Evolutionary conservation across 2,329 filamentous ascomycete species (phyloP), one percentile per base, ranked within the genome.

Genomic region (Colletotrichum sidae): DNA sequence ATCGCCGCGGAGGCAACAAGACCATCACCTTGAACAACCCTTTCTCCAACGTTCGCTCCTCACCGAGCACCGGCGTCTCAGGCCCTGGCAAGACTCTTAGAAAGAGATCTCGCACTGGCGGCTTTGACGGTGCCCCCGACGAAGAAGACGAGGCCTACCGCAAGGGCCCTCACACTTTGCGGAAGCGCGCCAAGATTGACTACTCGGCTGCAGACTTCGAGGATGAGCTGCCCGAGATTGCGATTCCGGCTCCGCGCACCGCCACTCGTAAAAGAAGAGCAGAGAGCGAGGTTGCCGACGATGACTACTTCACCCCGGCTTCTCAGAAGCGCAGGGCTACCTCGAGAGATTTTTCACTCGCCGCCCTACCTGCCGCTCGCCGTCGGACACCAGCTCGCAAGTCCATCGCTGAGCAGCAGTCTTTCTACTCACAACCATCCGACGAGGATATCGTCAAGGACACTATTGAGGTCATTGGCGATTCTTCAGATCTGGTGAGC

Each of bases 101-200:
- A 41, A 67, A 65, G 54, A 60, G 46, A 17, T 62, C 66, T 56
- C 67, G 67, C n/a, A 47, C 60, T 9, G 46, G 55, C 34, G 67
- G 49, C 37, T 46, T 53, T 34, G 65, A 68, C 9, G 67, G 57
- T 13, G 46, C 45, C n/a, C 57, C 41, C 12, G 79, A 80, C n/a
- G 82, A 83, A 49, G 83, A 85, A 25, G 77, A 79, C 42, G 78
- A 82, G 68, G 82, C 80, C 64, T 86, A 82, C 56, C 81, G 78
- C 58, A 88, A 88, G 73, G 86, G 86, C 56, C 85, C 86, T 53
- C 86, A 88, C 75, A 86, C 85, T 39, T 80, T 88, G 37, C 81
- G 86, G 68, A 86, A 84, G 73, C 81, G 86, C 57, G 78, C 83
- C 55, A 84, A 84, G 64, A 80, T 88, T 68, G 85, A 88, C 74